Evolutionary conservation across 352 stramenopile species (phyloP), one percentile per base, ranked within the genome.

Genomic region (Phytophthora sp.): DNA sequence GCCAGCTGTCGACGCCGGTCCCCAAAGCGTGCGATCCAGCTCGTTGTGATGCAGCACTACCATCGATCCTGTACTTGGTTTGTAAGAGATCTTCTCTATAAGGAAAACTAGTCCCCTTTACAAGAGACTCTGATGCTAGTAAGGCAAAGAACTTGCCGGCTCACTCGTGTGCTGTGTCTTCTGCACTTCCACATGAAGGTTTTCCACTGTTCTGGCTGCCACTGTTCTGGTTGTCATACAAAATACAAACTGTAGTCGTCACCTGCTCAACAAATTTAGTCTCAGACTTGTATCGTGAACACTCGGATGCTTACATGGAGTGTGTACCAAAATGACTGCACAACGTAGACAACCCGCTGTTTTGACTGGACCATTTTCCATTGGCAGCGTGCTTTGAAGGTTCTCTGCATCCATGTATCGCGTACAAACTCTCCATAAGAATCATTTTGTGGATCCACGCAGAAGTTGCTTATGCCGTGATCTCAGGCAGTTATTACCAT

Each of bases 21-120:
- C 82, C 82, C 84, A 93, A 15, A 93, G 69, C 26, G 75, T 78
- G 23, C 79, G 73, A 51, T 90, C 79, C 42, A 93, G 73, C 20
- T 74, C 64, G 33, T 88, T 73, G 36, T 93, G 82, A 20, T 87
- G 69, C 38, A 90, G 54, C 52, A 91, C 80, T 30, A 90, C 84
- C 84, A 93, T 92, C 33, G 56, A 13, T 45, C 33, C 9, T 27
- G 9, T 46, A 13, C 16, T 51, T n/a, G n/a, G n/a, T n/a, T n/a
- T n/a, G n/a, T n/a, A n/a, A n/a, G n/a, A n/a, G 24, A 35, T 35
- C 55, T 36, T 47, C 36, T 51, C 23, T 42, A 50, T 59, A 36
- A 18, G 36, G 24, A 62, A 39, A 5, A 1, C n/a, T 7, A 52
- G 27, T 44, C 20, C 38, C 29, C 62, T 55, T 41, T 69, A 65